Conservation (phyloP, 176 grass and related monocot genomes). For the sorghum (Sorghum bicolor) region Sorghum_bicolor_NCBIv3 NC_012879.2:47220501-47221000, state of each 20-base stretch:
- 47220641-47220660: too few relatives aligned
- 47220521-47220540: too few relatives aligned
- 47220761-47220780: background rate
- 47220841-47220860: conserved; percentile 5
- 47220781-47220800: background rate
- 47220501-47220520: too few relatives aligned
- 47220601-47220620: too few relatives aligned
- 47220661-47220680: background rate
- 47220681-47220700: background rate
- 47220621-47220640: too few relatives aligned
- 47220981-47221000: background rate
- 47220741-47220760: conserved; percentile 43
- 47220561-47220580: too few relatives aligned
- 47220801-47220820: conserved; percentile 31
- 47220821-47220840: conserved; percentile 37
- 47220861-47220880: conserved; percentile 36
- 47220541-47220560: too few relatives aligned
- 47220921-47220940: conserved; percentile 39
- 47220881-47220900: conserved; percentile 41
- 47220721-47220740: conserved; percentile 47
- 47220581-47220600: too few relatives aligned
- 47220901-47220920: conserved; percentile 42
- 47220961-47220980: background rate
- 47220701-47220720: background rate
- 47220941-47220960: conserved; percentile 10